Percentiles rank a stretch among this genome's conserved stretches.
Conservation (phyloP, 78 protist genomes). For the Creolimax fragrantissima region DNA sequence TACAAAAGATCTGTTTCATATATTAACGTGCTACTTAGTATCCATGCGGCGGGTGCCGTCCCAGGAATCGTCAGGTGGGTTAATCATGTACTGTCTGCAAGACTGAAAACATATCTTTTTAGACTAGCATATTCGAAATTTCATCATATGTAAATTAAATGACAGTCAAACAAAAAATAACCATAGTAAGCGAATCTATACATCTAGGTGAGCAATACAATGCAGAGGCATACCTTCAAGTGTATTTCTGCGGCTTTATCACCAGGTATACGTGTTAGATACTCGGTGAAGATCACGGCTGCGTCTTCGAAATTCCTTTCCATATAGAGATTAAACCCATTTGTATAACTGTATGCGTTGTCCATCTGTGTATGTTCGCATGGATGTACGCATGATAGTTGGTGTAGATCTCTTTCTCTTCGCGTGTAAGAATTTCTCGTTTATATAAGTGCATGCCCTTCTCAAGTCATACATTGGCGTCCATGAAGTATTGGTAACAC, state of each 20-base stretch:
- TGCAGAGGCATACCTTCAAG: neutral
- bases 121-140: neutral
- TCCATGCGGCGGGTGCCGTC: neutral
- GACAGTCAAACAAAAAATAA: neutral
- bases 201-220: neutral
- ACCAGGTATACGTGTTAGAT: neutral
- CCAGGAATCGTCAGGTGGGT: neutral
- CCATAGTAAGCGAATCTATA: neutral
- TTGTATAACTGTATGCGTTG: neutral
- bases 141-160: neutral
- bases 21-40: neutral
- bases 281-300: neutral
- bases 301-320: neutral
- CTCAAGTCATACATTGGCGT: no score
- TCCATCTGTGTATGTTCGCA: neutral
- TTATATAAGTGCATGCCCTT: no score
- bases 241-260: neutral
- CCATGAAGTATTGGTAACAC: no score
- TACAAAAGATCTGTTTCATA: no score
- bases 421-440: no score
- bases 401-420: no score
- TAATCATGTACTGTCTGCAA: neutral
- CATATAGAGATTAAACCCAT: neutral
- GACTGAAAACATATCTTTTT: neutral
- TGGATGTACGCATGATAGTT: no score